These are phyloP conservation scores for Neoascochyta sp. DNA, from an alignment of 2,329 filamentous ascomycete genomes.

Conservation along the genomic window DNA sequence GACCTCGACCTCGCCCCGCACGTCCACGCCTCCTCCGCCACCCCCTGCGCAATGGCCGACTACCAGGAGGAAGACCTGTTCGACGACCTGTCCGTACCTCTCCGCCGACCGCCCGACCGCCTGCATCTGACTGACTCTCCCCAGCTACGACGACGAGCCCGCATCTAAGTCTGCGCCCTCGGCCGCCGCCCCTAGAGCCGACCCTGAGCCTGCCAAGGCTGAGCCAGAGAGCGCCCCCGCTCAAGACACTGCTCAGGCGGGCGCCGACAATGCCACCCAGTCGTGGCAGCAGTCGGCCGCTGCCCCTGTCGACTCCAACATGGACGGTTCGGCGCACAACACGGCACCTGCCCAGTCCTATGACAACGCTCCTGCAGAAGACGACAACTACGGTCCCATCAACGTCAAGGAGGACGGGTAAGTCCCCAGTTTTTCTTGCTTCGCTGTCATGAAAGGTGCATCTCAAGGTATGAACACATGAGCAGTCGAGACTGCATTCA, in stretches of 20 bases:
- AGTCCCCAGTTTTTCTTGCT: conserved; percentile 45
- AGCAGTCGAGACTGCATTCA: too few species aligned
- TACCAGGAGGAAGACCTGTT: conserved; percentile 87
- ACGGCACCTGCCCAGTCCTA: conserved; percentile 29
- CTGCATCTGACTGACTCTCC: conserved; percentile 11
- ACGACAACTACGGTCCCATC: conserved; percentile 51
- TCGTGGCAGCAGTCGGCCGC: conserved; percentile 18
- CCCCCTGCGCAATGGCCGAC: conserved; percentile 56
- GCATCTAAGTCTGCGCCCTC: conserved; percentile 27
- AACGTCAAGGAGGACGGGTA: conserved; percentile 91
- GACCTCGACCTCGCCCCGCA: too few species aligned
- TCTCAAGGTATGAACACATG: conserved; percentile 18
- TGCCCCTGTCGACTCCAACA: conserved; percentile 26
- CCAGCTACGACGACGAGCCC: conserved; percentile 41
- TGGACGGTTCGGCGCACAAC: conserved; percentile 29
- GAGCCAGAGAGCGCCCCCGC: conserved; percentile 17
- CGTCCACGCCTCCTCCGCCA: conserved; percentile 17
- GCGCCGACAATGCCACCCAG: conserved; percentile 11
- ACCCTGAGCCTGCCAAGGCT: conserved; percentile 19
- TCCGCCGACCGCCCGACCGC: conserved; percentile 1
- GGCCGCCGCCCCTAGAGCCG: conserved; percentile 20
- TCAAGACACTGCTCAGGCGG: conserved; percentile 14
- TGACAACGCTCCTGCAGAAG: conserved; percentile 31
- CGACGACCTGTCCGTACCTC: conserved; percentile 74
- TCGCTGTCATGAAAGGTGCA: conserved; percentile 16